Percentiles rank a stretch among this genome's conserved stretches.
Evolutionary conservation across 495 filamentous ascomycete genomes (phyloP).

Genomic region (Penicillium silybi): DNA sequence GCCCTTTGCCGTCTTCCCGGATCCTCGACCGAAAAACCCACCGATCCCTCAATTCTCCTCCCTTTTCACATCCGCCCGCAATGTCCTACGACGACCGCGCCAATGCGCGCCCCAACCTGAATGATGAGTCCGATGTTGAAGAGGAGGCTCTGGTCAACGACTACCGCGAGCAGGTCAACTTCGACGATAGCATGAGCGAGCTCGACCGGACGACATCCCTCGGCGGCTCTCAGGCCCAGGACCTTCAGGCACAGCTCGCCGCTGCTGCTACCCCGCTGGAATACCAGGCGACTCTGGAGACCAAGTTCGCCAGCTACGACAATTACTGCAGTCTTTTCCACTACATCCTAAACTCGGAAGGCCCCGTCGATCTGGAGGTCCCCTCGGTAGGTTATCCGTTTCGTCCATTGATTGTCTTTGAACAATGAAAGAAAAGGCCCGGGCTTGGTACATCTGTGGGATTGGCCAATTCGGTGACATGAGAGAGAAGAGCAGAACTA

Average conservation of each 20-base stretch:
- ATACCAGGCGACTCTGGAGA: slow-evolving; percentile 88
- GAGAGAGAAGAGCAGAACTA: slow-evolving; percentile 7
- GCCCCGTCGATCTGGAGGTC: slow-evolving; percentile 91
- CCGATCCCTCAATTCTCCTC: slow-evolving; percentile 6
- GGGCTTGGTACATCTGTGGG: slow-evolving; percentile 13
- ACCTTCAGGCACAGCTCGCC: slow-evolving; percentile 85
- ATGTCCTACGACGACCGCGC: slow-evolving; percentile 52
- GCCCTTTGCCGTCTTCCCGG: slow-evolving; percentile 22
- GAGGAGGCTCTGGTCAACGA: slow-evolving; percentile 92
- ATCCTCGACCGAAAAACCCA: slow-evolving; percentile 11
- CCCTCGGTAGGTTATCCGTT: slow-evolving; percentile 68
- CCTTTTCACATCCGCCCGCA: slow-evolving; percentile 21
- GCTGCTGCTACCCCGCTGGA: slow-evolving; percentile 93
- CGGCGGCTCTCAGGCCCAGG: slow-evolving; percentile 54
- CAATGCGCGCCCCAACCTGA: slow-evolving; percentile 51
- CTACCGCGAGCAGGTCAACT: slow-evolving; percentile 91
- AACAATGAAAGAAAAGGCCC: slow-evolving; percentile 12
- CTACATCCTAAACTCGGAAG: slow-evolving; percentile 97
- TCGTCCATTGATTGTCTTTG: neutral
- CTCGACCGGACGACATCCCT: slow-evolving; percentile 60
- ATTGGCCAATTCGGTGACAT: neutral
- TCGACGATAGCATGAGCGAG: slow-evolving; percentile 78
- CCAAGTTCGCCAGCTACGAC: slow-evolving; percentile 97
- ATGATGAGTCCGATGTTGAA: slow-evolving; percentile 86
- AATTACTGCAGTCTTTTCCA: slow-evolving; percentile 99